Percentiles rank a stretch among this genome's conserved stretches.
Evolutionary conservation across 371 early-diverging fungal species (phyloP).

Genomic region (Mortierella sp.): DNA sequence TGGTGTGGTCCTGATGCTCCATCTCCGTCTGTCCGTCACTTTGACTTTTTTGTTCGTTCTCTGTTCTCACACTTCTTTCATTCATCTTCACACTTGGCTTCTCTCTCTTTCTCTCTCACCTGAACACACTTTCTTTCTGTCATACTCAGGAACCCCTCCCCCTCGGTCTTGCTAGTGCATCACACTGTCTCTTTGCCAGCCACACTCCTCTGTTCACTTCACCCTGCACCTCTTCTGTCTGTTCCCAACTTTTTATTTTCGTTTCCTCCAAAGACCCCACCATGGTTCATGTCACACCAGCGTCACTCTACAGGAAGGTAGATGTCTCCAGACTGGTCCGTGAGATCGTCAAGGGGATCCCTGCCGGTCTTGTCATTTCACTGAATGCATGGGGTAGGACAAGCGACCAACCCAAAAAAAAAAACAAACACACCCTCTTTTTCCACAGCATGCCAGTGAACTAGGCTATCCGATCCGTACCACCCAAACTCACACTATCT

Average conservation of each 20-base stretch:
- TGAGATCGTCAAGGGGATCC: slow-evolving; percentile 38
- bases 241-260: neutral
- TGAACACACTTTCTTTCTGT: neutral
- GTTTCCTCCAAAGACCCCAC: neutral
- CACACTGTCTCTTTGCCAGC: neutral
- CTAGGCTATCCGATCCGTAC: neutral
- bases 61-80: too few relatives aligned
- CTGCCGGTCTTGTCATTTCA: slow-evolving; percentile 50
- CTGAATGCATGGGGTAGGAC: slow-evolving; percentile 52
- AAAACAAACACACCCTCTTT: too few relatives aligned
- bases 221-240: neutral
- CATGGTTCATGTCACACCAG: slow-evolving; percentile 9
- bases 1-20: too few relatives aligned
- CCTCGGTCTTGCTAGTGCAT: neutral
- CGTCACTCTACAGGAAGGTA: slow-evolving; percentile 20
- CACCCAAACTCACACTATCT: neutral
- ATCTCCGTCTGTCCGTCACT: too few relatives aligned
- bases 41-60: too few relatives aligned
- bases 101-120: too few relatives aligned
- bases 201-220: too few relatives aligned
- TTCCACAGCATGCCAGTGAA: neutral
- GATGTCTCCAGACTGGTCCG: slow-evolving; percentile 13
- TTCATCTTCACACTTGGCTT: too few relatives aligned
- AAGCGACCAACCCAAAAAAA: too few relatives aligned
- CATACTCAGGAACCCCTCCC: neutral